Conservation (phyloP, 75 land plant species). For the Pinus albicaulis region DNA sequence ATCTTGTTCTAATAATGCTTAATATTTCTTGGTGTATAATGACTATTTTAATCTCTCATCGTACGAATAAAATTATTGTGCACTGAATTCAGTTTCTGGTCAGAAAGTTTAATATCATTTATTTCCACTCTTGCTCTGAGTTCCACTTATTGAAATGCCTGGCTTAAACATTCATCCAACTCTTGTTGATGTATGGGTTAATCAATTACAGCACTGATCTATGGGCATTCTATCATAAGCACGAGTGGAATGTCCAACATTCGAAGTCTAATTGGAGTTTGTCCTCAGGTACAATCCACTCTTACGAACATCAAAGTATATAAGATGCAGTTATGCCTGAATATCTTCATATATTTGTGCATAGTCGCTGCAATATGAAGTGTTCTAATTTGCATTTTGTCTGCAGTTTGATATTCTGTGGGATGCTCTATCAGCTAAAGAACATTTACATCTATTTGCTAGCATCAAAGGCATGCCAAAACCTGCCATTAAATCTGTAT, state of each 20-base stretch:
- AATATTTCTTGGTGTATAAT: not conserved
- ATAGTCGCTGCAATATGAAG: not conserved
- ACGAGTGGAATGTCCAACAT: constrained; percentile 78
- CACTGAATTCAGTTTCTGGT: not conserved
- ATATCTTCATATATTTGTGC: not conserved
- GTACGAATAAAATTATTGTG: not conserved
- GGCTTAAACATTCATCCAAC: not conserved
- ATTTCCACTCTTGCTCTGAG: not conserved
- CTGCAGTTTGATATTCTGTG: constrained; percentile 92
- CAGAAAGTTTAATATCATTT: not conserved
- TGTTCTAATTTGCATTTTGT: not conserved
- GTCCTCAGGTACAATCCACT: constrained; percentile 78
- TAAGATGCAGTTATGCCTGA: not conserved
- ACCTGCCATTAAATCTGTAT: constrained; percentile 57
- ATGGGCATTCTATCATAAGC: constrained; percentile 85
- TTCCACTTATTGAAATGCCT: not conserved
- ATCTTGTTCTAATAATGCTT: not conserved
- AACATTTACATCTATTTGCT: constrained; percentile 88
- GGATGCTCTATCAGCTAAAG: constrained; percentile 83
- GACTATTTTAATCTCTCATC: too few species aligned
- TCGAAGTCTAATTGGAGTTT: constrained; percentile 86
- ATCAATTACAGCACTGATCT: constrained; percentile 67
- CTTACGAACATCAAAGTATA: not conserved
- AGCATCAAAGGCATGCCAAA: constrained; percentile 84
- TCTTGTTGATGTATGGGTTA: not conserved